These are phyloP conservation scores for Hylodesmum podocarpum DNA, from an alignment of 306 rosid genomes.

Conservation along the genomic window DNA sequence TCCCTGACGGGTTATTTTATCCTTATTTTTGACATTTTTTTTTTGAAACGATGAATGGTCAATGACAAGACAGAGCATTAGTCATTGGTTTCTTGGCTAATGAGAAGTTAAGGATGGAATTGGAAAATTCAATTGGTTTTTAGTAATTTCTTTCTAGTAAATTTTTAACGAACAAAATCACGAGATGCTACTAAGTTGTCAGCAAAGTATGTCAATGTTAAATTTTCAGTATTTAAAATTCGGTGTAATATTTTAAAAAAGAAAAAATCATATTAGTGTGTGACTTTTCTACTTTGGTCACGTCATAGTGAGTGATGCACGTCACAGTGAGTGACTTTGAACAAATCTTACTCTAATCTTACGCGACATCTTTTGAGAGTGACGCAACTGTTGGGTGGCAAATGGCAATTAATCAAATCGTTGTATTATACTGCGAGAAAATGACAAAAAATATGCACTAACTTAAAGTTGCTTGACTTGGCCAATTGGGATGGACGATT, in stretches of 20 bases:
- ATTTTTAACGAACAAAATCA: neutral
- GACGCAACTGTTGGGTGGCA: neutral
- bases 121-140: neutral
- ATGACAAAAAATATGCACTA: neutral
- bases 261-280: neutral
- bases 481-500: neutral
- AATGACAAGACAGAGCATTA: neutral
- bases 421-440: neutral
- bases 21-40: neutral
- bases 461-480: neutral
- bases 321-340: constrained; percentile 8
- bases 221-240: neutral
- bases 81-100: neutral
- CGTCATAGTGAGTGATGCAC: neutral
- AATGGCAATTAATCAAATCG: neutral
- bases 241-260: neutral
- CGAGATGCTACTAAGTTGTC: neutral
- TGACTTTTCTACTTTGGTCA: neutral
- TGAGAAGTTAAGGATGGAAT: neutral
- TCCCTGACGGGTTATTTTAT: neutral
- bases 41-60: too few relatives aligned
- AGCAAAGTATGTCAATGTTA: neutral
- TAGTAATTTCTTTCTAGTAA: neutral
- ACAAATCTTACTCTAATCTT: neutral
- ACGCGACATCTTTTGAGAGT: neutral